phyloP scores from a whole-genome alignment of 306 rosid genomes.

The Cicer judaicum region DNA sequence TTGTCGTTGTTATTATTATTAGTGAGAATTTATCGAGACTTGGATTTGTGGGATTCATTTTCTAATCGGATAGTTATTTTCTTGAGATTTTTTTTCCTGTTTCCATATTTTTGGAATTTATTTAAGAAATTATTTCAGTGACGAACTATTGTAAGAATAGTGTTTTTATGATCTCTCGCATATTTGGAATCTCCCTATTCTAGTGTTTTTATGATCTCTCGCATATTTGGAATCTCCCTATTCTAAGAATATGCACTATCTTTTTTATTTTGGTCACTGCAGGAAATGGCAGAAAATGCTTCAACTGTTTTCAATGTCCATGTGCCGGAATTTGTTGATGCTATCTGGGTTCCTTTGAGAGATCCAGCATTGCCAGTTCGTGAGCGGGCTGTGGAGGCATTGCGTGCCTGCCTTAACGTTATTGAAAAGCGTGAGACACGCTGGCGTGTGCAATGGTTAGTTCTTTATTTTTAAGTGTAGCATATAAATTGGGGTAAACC shows the following conservation, averaged over 20 bases:
- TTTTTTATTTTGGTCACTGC: conserved; percentile 43
- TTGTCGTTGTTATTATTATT: neutral
- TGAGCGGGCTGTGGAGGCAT: conserved; percentile 96
- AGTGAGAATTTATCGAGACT: conserved; percentile 18
- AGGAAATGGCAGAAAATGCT: conserved; percentile 99
- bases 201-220: conserved; percentile 34
- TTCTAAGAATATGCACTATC: conserved; percentile 17
- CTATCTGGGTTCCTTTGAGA: conserved; percentile 97
- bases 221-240: conserved; percentile 4
- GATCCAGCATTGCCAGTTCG: conserved; percentile 92
- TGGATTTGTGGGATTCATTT: neutral
- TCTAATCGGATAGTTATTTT: neutral
- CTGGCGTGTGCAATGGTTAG: conserved; percentile 98
- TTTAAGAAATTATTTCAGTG: conserved; percentile 9
- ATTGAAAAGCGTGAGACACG: conserved; percentile 97
- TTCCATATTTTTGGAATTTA: neutral
- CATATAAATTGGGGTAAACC: conserved; percentile 13
- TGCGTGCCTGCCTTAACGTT: conserved; percentile 96
- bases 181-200: conserved; percentile 14
- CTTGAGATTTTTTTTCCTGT: neutral
- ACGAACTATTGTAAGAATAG: neutral
- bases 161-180: conserved; percentile 35
- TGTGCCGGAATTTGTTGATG: conserved; percentile 96
- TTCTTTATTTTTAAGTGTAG: conserved; percentile 31
- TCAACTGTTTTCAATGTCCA: conserved; percentile 97